A percentile compares a stretch with the other conserved stretches of the same genome.
phyloP scores from a whole-genome alignment of 805 yeast genomes.

The Candida schatavii region DNA sequence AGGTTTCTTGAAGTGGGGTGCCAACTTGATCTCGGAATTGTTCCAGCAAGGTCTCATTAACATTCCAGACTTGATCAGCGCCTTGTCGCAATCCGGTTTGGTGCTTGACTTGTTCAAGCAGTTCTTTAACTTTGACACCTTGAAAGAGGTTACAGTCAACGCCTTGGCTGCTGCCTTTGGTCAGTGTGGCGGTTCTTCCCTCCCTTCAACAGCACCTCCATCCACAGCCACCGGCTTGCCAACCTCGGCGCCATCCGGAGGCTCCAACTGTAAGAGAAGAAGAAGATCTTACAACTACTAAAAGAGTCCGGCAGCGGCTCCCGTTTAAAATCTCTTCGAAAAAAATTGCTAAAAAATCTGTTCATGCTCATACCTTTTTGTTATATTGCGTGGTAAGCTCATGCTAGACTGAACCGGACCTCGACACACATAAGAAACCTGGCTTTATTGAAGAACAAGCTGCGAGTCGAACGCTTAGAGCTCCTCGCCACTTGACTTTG shows the following conservation, averaged over 20 bases:
- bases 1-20: slow-evolving; percentile 38
- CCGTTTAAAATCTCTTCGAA: not conserved
- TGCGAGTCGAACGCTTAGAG: not conserved
- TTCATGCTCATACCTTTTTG: slow-evolving; percentile 3
- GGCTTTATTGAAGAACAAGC: not conserved
- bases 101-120: slow-evolving; percentile 34
- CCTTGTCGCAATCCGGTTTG: slow-evolving; percentile 34
- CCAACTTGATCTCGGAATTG: slow-evolving; percentile 29
- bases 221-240: slow-evolving; percentile 14
- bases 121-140: slow-evolving; percentile 36
- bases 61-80: slow-evolving; percentile 24
- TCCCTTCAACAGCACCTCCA: slow-evolving; percentile 15
- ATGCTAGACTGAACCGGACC: no score
- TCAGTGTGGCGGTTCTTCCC: slow-evolving; percentile 31
- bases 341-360: not conserved
- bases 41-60: slow-evolving; percentile 27
- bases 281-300: slow-evolving; percentile 23
- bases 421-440: no score
- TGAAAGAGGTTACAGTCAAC: slow-evolving; percentile 38
- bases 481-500: not conserved
- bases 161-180: slow-evolving; percentile 43
- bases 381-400: not conserved
- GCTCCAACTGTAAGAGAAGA: slow-evolving; percentile 16
- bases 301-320: not conserved
- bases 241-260: slow-evolving; percentile 12